These are phyloP conservation scores for Hypocrella siamensis DNA, from an alignment of 2,329 filamentous ascomycete genomes.

Conservation along the genomic window DNA sequence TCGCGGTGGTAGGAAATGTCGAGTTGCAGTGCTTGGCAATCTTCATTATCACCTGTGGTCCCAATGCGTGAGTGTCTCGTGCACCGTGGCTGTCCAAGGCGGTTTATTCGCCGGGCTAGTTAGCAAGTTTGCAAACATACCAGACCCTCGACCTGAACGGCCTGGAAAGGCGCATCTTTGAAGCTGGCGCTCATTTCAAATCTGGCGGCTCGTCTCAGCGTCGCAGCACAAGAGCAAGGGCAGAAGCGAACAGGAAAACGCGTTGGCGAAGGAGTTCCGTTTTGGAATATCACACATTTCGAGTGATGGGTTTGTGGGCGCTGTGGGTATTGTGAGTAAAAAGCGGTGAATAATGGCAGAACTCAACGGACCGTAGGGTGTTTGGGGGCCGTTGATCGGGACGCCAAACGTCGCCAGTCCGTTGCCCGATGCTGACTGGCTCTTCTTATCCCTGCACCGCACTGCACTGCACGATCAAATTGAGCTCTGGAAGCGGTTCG, in stretches of 20 bases:
- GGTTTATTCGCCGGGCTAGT: conserved; percentile 17
- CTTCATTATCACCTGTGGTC: conserved; percentile 74
- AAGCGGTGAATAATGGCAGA: conserved; percentile 23
- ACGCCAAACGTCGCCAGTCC: no score
- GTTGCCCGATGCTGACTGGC: no score
- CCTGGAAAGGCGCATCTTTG: conserved; percentile 61
- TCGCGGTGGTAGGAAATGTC: conserved; percentile 76
- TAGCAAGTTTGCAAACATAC: conserved; percentile 34
- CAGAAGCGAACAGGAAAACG: conserved; percentile 11
- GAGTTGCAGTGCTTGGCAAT: conserved; percentile 91
- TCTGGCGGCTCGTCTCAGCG: conserved; percentile 14
- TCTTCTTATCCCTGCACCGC: background rate
- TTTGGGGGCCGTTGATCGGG: no score
- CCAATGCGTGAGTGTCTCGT: conserved; percentile 7
- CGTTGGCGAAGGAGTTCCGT: no score
- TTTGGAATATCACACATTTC: conserved; percentile 30
- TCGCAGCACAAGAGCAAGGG: conserved; percentile 6
- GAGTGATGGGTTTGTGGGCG: conserved; percentile 25
- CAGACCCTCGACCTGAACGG: conserved; percentile 88
- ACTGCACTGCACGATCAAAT: background rate
- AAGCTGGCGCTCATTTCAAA: conserved; percentile 41
- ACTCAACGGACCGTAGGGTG: conserved; percentile 9
- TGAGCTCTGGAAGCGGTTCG: background rate
- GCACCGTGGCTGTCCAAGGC: conserved; percentile 9
- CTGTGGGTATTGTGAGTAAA: conserved; percentile 27